Evolutionary conservation across 2,329 filamentous ascomycete genomes (phyloP), one percentile per base, ranked within the genome.

Genomic region (Chaetomiaceae sp.): DNA sequence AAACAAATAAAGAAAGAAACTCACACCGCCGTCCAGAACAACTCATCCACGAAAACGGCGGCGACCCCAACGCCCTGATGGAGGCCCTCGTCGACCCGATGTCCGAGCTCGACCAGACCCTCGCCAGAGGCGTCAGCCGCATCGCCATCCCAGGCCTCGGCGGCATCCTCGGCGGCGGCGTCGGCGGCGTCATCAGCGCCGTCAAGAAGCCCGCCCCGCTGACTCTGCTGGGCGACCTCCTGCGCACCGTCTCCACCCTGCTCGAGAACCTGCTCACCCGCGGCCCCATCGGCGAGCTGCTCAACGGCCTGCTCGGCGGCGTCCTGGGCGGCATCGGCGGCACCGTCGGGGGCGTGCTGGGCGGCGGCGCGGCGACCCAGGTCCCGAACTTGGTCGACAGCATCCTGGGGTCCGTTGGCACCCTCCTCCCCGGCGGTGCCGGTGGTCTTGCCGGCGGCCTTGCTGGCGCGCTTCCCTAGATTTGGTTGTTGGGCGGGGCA

Each of bases 51-150:
- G 9, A 56, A 5, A 30, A 46, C 38, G 16, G 42, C 36, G n/a
- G 38, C 38, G 30, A 54, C 36, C 18, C 48, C 27, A 33, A 57
- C 13, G 45, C 41, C 29, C 43, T 58, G 3, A 37, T 41, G 3
- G 11, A 51, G 21, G 48, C 45, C 9, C 38, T 62, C 16, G 36
- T 45, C 36, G 42, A 9, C 8, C 58, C 58, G 34, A 43, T 62
- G 42, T 33, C 43, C 16, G 21, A 32, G 16, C 38, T 61, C 47
- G 36, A 55, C 25, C 29, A 45, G n/a, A 51, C 52, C 11, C 48
- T 61, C 14, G 40, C 34, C 32, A 33, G 23, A 10, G 49, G 51
- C 30, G 52, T 55, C 29, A 37, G 38, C 48, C 49, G 44, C 38
- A 40, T 52, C 27, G 29, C 34, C 16, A n/a, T 56, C 23, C 49